Evolutionary conservation across 345 rosid species (phyloP).

Genomic region (Lepidium sativum): DNA sequence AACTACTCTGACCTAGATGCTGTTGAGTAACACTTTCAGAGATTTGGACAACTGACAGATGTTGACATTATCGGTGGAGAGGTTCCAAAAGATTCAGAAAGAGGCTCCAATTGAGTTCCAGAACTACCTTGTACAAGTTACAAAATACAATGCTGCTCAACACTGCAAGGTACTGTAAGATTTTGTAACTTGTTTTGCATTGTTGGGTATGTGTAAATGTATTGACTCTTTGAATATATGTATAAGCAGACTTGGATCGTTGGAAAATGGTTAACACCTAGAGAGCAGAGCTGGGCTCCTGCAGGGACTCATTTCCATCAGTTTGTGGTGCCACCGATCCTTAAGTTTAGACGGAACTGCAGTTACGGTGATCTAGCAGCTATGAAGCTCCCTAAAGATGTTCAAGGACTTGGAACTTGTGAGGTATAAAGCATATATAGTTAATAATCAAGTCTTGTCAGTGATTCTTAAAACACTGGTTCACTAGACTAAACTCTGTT

Average conservation of each 20-base stretch:
- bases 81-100: conserved; percentile 77
- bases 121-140: conserved; percentile 78
- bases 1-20: not conserved
- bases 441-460: not conserved
- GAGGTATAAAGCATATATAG: conserved; percentile 43
- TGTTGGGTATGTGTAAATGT: not conserved
- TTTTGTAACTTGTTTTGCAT: not conserved
- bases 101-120: conserved; percentile 83
- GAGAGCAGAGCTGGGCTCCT: conserved; percentile 95
- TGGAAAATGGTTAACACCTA: conserved; percentile 91
- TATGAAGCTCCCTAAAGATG: conserved; percentile 85
- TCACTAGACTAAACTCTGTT: not conserved
- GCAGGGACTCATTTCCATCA: conserved; percentile 88
- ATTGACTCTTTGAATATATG: not conserved
- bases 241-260: conserved; percentile 81
- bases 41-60: conserved; percentile 40
- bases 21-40: not conserved
- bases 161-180: conserved; percentile 57
- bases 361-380: conserved; percentile 96
- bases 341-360: conserved; percentile 69
- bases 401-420: conserved; percentile 77
- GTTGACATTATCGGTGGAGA: conserved; percentile 75
- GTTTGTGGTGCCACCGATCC: conserved; percentile 92
- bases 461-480: not conserved
- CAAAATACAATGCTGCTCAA: conserved; percentile 83